A percentile compares a stretch with the other conserved stretches of the same genome.
Conservation (phyloP, 495 filamentous ascomycete genomes). For the Annulohypoxylon moriforme region DNA sequence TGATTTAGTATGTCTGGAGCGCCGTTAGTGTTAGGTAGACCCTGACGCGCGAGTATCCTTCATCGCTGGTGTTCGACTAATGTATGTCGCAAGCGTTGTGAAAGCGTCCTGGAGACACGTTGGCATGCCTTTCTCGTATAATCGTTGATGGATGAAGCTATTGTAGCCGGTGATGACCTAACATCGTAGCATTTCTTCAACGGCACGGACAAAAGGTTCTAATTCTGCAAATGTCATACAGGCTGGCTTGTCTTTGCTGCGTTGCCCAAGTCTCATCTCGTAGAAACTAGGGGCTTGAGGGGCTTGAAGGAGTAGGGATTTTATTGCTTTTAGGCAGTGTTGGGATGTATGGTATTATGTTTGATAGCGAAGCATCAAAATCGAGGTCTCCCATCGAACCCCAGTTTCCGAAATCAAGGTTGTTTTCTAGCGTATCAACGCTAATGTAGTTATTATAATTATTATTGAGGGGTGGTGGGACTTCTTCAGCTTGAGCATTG, state of each 20-base stretch:
- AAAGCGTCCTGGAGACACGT: constrained; percentile 7
- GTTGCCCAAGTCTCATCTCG: constrained; percentile 1
- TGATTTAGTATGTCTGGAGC: not conserved
- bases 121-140: constrained; percentile 6
- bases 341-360: constrained; percentile 1
- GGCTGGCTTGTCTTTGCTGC: not conserved
- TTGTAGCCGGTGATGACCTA: not conserved
- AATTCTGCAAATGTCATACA: not conserved
- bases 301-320: not conserved
- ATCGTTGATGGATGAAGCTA: constrained; percentile 4
- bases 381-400: not conserved
- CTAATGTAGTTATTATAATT: not conserved
- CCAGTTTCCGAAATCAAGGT: not conserved
- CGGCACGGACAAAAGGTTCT: not conserved
- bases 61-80: not conserved
- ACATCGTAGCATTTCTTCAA: not conserved
- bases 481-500: not conserved
- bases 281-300: constrained; percentile 1
- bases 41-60: not conserved
- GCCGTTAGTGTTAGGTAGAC: not conserved
- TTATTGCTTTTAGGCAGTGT: not conserved
- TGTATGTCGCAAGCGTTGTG: not conserved
- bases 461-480: no score
- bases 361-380: not conserved
- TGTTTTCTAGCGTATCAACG: not conserved